Base-by-base conservation (phyloP, 352 stramenopile species). In the Blastocystis sp. region DNA sequence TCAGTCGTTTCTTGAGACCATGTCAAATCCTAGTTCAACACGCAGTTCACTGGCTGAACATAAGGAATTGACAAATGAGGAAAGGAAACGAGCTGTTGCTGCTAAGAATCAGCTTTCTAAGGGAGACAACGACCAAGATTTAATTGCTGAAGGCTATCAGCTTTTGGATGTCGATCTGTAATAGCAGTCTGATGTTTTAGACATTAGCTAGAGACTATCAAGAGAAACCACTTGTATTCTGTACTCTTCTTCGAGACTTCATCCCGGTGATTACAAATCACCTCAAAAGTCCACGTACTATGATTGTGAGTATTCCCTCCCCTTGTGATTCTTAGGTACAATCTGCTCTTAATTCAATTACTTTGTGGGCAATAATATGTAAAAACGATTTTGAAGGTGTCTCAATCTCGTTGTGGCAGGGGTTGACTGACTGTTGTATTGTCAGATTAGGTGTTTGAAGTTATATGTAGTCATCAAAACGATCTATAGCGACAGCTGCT, bases 61-160 rank as follows among this genome's bases (percentile, higher is more conserved):
- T 69, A 33, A 44, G 40, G 73, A 84, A 44, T 33, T 84, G 17
- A 84, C 73, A 6, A 27, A 30, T 15, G 73, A 84, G 17, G 48
- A 84, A 44, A 66, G 53, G 53, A 84, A 84, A 44, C 54, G 54
- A n/a, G 73, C 42, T 0, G 13, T 84, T 5, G 73, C 73, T 24
- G 73, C 73, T 17, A 37, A 48, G 24, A 84, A 84, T 48, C 51
- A 84, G 33, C 73, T 84, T 1, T 42, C 44, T 2, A 84, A 84
- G 33, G 48, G 51, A 17, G 73, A 84, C 15, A 44, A 68, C 13
- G 53, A 84, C 22, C 27, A 30, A 56, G 33, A 44, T n/a, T 33
- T 44, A 48, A 84, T 84, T 66, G 42, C 42, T 19, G 73, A 84
- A 35, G 73, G 73, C 22, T 84, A 66, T 44, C 73, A 84, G n/a